Base-by-base conservation (phyloP, 139 green algal species). In the Desmodesmus armatus region DNA sequence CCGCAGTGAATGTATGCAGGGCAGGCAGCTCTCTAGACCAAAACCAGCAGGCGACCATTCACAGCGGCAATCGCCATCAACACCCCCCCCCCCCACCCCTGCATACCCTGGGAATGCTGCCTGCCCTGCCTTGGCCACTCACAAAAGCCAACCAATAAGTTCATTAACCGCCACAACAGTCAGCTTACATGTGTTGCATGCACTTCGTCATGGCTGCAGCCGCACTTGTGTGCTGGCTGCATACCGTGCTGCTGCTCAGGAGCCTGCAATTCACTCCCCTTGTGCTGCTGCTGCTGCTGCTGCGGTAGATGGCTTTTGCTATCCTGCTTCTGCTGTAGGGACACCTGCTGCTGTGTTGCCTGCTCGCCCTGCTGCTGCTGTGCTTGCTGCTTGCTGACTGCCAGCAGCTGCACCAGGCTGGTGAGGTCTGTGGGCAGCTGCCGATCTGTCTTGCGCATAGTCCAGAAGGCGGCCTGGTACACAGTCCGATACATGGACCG, bases 401-500 rank as follows among this genome's bases (percentile, higher is more conserved):
- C 80, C 72, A 86, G 51, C 25, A 49, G 25, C n/a, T 37, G 25
- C 35, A 86, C 25, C 69, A 86, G 39, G 7, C 65, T 51, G 17
- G 43, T 70, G 11, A 80, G 53, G 69, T 86, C 80, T 37, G 53
- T 31, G 25, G 80, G 80, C 51, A 86, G 70, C 51, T 73, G 47
- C 69, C 29, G 9, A 5, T 86, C 80, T 5, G 80, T 80, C 71
- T 81, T 81, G 40, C 70, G 72, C 87, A 91, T 91, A 1, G 87
- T 91, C 87, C 87, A 91, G 40, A 91, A 94, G 1, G 67, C 53
- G 21, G 89, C 89, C 58, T 91, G 76, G 86, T 94, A 94, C 29
- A 88, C 78, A 0, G 91, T 94, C 67, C 88, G 84, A 80, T 84
- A 89, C 91, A 94, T 94, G 78, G 87, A 89, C 27, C 75, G 58